phyloP scores from a whole-genome alignment of 345 rosid species.

The Salix purpurea region DNA sequence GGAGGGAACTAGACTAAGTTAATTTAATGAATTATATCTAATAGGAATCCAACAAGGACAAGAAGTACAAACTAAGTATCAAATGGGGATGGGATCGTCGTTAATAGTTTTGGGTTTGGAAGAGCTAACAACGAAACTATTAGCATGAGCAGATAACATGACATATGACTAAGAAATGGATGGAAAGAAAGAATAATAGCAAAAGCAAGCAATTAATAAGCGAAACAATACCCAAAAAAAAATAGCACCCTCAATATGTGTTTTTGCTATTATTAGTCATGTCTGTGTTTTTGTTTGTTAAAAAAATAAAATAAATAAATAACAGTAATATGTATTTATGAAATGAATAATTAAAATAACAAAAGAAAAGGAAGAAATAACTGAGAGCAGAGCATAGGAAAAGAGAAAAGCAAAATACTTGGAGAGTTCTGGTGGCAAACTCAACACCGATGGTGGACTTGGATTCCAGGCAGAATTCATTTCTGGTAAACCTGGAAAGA shows the following conservation, averaged over 20 bases:
- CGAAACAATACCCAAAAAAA: neutral
- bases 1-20: neutral
- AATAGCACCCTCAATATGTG: neutral
- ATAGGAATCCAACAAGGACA: neutral
- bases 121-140: neutral
- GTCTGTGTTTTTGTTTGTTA: too few species aligned
- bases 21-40: too few species aligned
- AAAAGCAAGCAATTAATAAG: neutral
- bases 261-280: too few species aligned
- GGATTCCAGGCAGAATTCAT: neutral
- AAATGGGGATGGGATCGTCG: neutral
- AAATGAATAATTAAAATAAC: too few species aligned
- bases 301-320: too few species aligned
- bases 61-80: neutral
- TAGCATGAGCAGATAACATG: neutral
- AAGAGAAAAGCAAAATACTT: neutral
- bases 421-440: conserved; percentile 1
- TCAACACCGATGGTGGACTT: neutral
- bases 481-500: neutral
- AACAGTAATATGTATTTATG: too few species aligned
- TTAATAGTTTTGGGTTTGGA: neutral
- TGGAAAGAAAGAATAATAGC: too few species aligned
- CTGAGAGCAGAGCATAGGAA: neutral
- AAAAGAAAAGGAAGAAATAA: too few species aligned
- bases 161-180: neutral